A percentile compares a stretch with the other conserved stretches of the same genome.
Conservation (phyloP, 257 asterid species). For the Solanum gracilifrons region DNA sequence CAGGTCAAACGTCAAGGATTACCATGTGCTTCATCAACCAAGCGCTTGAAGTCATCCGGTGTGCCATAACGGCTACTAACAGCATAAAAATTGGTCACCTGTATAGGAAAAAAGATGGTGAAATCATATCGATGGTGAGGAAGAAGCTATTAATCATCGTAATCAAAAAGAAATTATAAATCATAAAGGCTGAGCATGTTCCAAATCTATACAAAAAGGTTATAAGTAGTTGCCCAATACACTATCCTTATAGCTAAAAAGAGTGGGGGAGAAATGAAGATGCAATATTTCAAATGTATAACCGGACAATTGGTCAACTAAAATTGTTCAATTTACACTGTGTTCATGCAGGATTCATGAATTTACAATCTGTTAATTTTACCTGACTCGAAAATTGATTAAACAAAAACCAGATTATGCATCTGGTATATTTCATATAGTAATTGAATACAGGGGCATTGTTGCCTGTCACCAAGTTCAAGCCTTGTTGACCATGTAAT, state of each 20-base stretch:
- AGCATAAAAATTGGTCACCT: slow-evolving; percentile 95
- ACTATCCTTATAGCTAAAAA: background rate
- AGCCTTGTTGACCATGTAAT: background rate
- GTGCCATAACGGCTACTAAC: slow-evolving; percentile 97
- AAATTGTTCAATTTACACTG: background rate
- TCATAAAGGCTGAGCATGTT: background rate
- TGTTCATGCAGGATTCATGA: background rate
- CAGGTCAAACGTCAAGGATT: slow-evolving; percentile 2
- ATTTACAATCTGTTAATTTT: background rate
- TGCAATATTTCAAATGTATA: background rate
- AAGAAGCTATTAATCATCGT: background rate
- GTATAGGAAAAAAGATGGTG: background rate
- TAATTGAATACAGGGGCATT: background rate
- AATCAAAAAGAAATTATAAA: background rate
- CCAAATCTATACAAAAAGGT: background rate
- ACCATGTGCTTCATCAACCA: slow-evolving; percentile 99
- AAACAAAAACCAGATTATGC: background rate
- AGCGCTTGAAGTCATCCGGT: slow-evolving; percentile 88
- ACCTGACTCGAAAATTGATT: background rate
- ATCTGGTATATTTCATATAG: background rate
- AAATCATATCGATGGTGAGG: background rate
- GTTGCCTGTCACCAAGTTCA: background rate
- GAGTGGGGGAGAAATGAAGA: background rate
- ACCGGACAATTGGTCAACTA: background rate
- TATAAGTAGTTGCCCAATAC: background rate